A percentile compares a stretch with the other conserved stretches of the same genome.
Conservation (phyloP, 2,329 filamentous ascomycete genomes). For the Dactylonectria macrodidyma region DNA sequence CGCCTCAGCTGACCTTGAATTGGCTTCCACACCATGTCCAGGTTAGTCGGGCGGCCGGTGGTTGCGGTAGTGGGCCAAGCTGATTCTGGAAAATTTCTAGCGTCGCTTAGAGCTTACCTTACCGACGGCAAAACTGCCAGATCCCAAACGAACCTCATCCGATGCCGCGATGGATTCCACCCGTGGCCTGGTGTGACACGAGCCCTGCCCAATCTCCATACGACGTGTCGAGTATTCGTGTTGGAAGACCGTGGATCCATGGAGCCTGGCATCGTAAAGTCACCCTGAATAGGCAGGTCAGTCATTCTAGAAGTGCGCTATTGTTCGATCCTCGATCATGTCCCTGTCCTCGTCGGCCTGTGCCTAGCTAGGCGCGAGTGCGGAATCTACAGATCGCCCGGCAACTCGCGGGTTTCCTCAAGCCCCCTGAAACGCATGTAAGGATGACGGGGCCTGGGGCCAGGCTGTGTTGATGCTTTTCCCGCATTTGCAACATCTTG, state of each 20-base stretch:
- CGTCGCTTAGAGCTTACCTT: slow-evolving; percentile 34
- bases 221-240: slow-evolving; percentile 19
- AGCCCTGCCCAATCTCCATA: slow-evolving; percentile 21
- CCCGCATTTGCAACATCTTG: neutral
- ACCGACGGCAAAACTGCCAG: slow-evolving; percentile 26
- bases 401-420: slow-evolving; percentile 19
- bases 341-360: slow-evolving; percentile 8
- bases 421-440: slow-evolving; percentile 21
- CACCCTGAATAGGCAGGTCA: slow-evolving; percentile 27
- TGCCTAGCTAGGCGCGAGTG: slow-evolving; percentile 11
- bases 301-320: slow-evolving; percentile 13
- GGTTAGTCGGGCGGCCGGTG: slow-evolving; percentile 20
- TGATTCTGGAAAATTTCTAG: slow-evolving; percentile 50
- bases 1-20: slow-evolving; percentile 44
- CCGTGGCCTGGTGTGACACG: slow-evolving; percentile 4
- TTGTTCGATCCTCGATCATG: slow-evolving; percentile 22
- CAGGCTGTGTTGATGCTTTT: slow-evolving; percentile 10
- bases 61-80: slow-evolving; percentile 5
- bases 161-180: slow-evolving; percentile 30
- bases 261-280: slow-evolving; percentile 12
- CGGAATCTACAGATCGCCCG: slow-evolving; percentile 33
- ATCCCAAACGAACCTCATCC: slow-evolving; percentile 42
- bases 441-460: slow-evolving; percentile 15
- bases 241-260: slow-evolving; percentile 13
- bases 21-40: slow-evolving; percentile 28